Base-by-base conservation (phyloP, 163 green algal genomes). In the Scenedesmus sp. region DNA sequence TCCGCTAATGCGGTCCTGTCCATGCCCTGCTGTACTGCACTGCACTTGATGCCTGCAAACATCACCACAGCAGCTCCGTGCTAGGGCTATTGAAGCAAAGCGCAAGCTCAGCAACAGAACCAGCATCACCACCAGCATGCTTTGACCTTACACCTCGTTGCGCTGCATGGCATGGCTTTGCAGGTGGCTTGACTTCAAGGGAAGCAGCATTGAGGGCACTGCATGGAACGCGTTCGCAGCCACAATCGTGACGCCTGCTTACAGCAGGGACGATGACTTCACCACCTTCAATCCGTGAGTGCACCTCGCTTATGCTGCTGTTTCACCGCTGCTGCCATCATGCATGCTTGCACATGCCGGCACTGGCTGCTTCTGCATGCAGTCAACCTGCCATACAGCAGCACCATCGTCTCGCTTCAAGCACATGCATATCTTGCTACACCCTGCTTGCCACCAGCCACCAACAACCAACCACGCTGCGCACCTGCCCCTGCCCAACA, bases 241-340 rank as follows among this genome's bases (percentile, higher is more conserved):
- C 12, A 91, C 16, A 23, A 85, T 86, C 46, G 52, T 46, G 3
- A 67, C 66, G 10, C 88, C 79, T 5, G 15, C 88, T 23, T 92
- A 84, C 62, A 66, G 82, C 88, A 92, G 46, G 15, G 88, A 92
- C 34, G 62, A 46, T 60, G 59, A 84, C 88, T 54, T 18, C 52
- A 26, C 60, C 10, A 73, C 88, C 23, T 92, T 92, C 81, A 88
- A 34, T 20, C 5, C 67, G 67, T 77, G 67, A 77, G 67, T 34
- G 18, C 34, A 46, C 34, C 34, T 46, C 34, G 34, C 67, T 34
- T 34, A 13, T 20, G 26, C 66, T 5, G 15, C 16, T 76, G 2
- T 7, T 34, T 7, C 15, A 26, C 1, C 26, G 66, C 66, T 76
- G 66, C 16, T 6, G 66, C 66, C 9, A 34, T 15, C 26, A 4